Percentiles rank a stretch among this genome's conserved stretches.
Conservation (phyloP, 2,329 filamentous ascomycete genomes). For the Ophiocordyceps polyrhachis-furcata region DNA sequence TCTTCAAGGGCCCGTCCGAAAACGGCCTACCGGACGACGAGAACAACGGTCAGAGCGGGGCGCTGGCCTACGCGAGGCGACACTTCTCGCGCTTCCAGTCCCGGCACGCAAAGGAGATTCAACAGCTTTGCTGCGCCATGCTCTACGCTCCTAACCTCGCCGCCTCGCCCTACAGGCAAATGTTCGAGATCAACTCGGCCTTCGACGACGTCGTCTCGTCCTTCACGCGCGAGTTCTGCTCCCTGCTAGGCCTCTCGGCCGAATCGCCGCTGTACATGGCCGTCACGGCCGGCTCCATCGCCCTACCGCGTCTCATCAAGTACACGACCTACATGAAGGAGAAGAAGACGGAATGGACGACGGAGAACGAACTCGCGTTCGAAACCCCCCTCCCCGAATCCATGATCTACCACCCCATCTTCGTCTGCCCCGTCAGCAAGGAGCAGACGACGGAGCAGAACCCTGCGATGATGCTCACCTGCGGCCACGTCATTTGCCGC, state of each 20-base stretch:
- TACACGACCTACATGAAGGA: slow-evolving; percentile 73
- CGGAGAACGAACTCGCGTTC: slow-evolving; percentile 73
- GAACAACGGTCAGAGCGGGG: slow-evolving; percentile 38
- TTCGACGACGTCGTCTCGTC: slow-evolving; percentile 74
- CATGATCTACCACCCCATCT: slow-evolving; percentile 81
- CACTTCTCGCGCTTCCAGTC: slow-evolving; percentile 59
- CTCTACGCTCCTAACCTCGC: slow-evolving; percentile 58
- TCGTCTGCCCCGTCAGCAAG: slow-evolving; percentile 93
- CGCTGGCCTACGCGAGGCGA: slow-evolving; percentile 55
- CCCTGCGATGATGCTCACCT: slow-evolving; percentile 91
- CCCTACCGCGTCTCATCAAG: slow-evolving; percentile 75
- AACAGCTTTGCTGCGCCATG: slow-evolving; percentile 65
- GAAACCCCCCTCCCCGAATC: slow-evolving; percentile 40
- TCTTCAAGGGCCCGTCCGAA: slow-evolving; percentile 47
- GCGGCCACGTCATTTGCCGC: slow-evolving; percentile 80
- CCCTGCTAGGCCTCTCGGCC: slow-evolving; percentile 70
- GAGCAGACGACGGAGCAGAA: slow-evolving; percentile 88
- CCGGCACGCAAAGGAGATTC: slow-evolving; percentile 61
- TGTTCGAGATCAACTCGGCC: slow-evolving; percentile 56
- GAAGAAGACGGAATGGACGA: slow-evolving; percentile 89
- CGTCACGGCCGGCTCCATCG: slow-evolving; percentile 79
- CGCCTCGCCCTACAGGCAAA: slow-evolving; percentile 57
- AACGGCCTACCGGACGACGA: slow-evolving; percentile 36
- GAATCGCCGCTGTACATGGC: slow-evolving; percentile 88
- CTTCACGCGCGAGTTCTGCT: slow-evolving; percentile 91